These are phyloP conservation scores for Plasmodium knowlesi DNA, from an alignment of 169 alveolate genomes.

Conservation along the genomic window DNA sequence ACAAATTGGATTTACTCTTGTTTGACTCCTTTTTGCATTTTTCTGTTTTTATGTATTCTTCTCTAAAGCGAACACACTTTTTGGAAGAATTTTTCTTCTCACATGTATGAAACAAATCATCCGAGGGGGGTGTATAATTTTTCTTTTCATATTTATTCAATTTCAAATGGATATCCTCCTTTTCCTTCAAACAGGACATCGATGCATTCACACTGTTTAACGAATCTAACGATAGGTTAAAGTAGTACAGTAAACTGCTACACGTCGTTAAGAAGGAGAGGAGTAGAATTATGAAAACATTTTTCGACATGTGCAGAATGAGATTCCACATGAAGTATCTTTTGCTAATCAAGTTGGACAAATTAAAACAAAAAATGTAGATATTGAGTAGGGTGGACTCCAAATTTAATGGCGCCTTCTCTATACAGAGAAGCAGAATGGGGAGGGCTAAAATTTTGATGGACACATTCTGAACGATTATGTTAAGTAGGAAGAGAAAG, in stretches of 20 bases:
- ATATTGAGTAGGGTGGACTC: constrained; percentile 57
- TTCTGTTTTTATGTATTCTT: constrained; percentile 4
- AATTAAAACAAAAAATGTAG: constrained; percentile 61
- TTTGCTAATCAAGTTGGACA: constrained; percentile 64
- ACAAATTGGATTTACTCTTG: constrained; percentile 21
- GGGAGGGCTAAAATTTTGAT: constrained; percentile 62
- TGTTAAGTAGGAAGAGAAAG: constrained; percentile 35
- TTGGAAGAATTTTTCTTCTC: constrained; percentile 21
- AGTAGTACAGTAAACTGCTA: constrained; percentile 48
- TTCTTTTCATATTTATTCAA: not conserved
- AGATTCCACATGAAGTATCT: constrained; percentile 70
- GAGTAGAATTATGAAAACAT: constrained; percentile 49
- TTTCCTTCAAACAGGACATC: constrained; percentile 16
- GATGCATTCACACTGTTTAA: constrained; percentile 35
- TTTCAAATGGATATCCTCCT: constrained; percentile 34
- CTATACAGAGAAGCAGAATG: constrained; percentile 46
- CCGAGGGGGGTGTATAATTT: constrained; percentile 3
- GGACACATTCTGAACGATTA: constrained; percentile 57
- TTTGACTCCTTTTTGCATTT: constrained; percentile 23
- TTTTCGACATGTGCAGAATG: constrained; percentile 50
- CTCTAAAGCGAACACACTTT: constrained; percentile 68
- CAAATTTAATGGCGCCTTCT: constrained; percentile 61
- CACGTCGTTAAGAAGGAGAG: constrained; percentile 68
- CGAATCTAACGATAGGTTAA: constrained; percentile 38
- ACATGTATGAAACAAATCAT: constrained; percentile 2